Base-by-base conservation (phyloP, 1,284 basidiomycete genomes). In the Melampsora larici-populina region DNA sequence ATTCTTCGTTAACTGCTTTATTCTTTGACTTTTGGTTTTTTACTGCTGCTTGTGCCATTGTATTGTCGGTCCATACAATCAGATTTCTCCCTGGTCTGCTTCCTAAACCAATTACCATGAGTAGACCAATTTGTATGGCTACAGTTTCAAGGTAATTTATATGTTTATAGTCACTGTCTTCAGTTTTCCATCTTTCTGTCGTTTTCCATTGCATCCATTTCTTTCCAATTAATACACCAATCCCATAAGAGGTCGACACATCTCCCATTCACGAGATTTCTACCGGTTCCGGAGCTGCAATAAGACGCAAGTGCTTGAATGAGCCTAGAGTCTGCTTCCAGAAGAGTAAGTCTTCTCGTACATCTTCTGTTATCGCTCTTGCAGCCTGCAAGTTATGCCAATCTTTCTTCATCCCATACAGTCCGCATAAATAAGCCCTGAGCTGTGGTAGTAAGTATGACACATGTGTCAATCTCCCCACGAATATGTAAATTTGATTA, bases 191-290 rank as follows among this genome's bases (percentile, higher is more conserved):
- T 26, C 1, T 21, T 4, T 49, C 29, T n/a, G 9, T 55, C 24
- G 51, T 3, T 51, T 18, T 18, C 26, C 46, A 3, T 67, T 70
- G 68, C 29, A 48, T 24, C 43, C 43, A 51, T 13, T 31, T 40
- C 2, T 48, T 40, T 8, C 68, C 68, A 31, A 70, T 70, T 1
- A 24, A 48, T 0, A 70, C 46, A 29, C 68, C 46, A 13, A 70
- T 70, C 6, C 68, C 68, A 29, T 49, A 70, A 4, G 43, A 49
- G 1, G 68, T 70, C 9, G 68, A 70, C 3, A 48, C 68, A 31
- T 70, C 68, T n/a, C 40, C 66, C n/a, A 69, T 29, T 43, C 68
- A 67, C 24, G 15, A 13, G 11, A 67, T 46, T 18, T 67, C 65
- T 17, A 48, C 24, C 2, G 68, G 68, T 11, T 51, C 43, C 29